Evolutionary conservation across 768 basidiomycete genomes (phyloP).

Genomic region (Naematelia aurantialba): DNA sequence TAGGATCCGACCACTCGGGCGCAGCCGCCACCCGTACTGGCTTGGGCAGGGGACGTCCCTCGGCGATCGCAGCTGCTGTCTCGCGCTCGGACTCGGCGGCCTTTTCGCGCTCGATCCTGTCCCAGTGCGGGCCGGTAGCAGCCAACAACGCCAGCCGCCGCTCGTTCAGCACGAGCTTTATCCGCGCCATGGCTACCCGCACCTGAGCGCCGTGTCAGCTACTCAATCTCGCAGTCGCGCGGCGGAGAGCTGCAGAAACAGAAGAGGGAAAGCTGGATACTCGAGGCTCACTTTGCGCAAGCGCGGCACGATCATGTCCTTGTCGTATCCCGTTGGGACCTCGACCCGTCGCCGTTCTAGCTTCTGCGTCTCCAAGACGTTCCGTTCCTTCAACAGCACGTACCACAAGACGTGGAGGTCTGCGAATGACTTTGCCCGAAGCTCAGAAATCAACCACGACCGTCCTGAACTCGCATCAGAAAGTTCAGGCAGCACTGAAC

Average conservation of each 20-base stretch:
- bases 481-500: not conserved
- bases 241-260: not conserved
- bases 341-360: slow-evolving; percentile 69
- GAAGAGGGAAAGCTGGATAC: not conserved
- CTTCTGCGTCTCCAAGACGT: slow-evolving; percentile 80
- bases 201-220: slow-evolving; percentile 56
- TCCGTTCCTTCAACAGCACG: slow-evolving; percentile 78
- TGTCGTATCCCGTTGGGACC: slow-evolving; percentile 37
- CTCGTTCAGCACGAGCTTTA: slow-evolving; percentile 88
- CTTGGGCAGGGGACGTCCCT: not conserved
- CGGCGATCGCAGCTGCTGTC: not conserved
- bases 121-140: slow-evolving; percentile 52
- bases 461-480: slow-evolving; percentile 59
- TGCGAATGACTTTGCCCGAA: slow-evolving; percentile 83
- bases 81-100: not conserved
- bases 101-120: not conserved
- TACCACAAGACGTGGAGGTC: slow-evolving; percentile 97
- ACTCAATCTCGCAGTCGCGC: not conserved
- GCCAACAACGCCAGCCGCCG: slow-evolving; percentile 78
- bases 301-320: slow-evolving; percentile 36
- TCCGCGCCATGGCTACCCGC: slow-evolving; percentile 93
- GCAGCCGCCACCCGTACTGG: not conserved
- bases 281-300: slow-evolving; percentile 26
- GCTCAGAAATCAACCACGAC: slow-evolving; percentile 78
- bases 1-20: not conserved